Percentiles rank a stretch among this genome's conserved stretches.
These are phyloP conservation scores for Cydonia oblonga DNA, from an alignment of 331 rosid species.

Conservation along the genomic window DNA sequence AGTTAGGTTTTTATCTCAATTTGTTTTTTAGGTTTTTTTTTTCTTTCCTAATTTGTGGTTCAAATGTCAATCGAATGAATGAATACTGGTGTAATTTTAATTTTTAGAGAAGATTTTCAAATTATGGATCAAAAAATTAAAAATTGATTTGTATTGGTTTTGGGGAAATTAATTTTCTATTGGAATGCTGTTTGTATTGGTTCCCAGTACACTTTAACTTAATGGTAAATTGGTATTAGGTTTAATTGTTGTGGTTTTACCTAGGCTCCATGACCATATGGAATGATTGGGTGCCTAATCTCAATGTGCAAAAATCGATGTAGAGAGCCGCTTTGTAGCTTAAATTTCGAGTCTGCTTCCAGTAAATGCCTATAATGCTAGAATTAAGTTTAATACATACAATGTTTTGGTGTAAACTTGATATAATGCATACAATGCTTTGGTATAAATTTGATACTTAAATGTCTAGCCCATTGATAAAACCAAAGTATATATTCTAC, in stretches of 20 bases:
- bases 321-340: constrained; percentile 34
- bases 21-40: too few species aligned
- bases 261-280: constrained; percentile 17
- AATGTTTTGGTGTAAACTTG: too few species aligned
- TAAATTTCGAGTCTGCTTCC: constrained; percentile 11
- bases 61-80: background rate
- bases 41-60: background rate
- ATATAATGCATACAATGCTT: too few species aligned
- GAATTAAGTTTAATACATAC: too few species aligned
- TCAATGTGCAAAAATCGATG: constrained; percentile 13
- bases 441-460: too few species aligned
- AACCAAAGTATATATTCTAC: too few species aligned
- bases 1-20: too few species aligned
- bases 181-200: background rate
- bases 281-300: constrained; percentile 18
- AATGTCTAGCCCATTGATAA: too few species aligned
- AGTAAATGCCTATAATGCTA: constrained; percentile 9
- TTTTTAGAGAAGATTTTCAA: background rate
- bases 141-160: background rate
- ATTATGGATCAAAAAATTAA: background rate
- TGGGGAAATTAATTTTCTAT: background rate
- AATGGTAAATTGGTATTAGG: background rate
- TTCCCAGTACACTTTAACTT: too few species aligned
- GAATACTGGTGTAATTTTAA: background rate
- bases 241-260: constrained; percentile 11